Percentiles rank a stretch among this genome's conserved stretches.
phyloP scores from a whole-genome alignment of 2,329 filamentous ascomycete species.

The Pyrenophora graminea region DNA sequence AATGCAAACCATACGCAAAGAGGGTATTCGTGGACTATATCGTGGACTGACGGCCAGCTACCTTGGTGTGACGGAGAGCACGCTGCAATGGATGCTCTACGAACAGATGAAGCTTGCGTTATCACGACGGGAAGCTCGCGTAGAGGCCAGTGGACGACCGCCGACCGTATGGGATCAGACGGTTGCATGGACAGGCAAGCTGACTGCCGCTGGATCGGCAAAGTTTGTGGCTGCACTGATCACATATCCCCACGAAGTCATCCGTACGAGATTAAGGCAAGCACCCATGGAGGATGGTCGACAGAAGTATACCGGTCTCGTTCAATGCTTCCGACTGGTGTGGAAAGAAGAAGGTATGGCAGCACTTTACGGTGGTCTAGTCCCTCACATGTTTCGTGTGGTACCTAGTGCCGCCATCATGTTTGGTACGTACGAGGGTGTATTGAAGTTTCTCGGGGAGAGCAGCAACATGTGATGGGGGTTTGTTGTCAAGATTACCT shows the following conservation, averaged over 20 bases:
- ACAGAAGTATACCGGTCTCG: slow-evolving; percentile 84
- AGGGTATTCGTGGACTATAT: slow-evolving; percentile 83
- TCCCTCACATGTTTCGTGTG: slow-evolving; percentile 86
- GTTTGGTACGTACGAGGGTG: slow-evolving; percentile 80
- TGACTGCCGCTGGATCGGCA: slow-evolving; percentile 77
- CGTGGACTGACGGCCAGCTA: slow-evolving; percentile 91
- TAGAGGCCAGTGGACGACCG: slow-evolving; percentile 61
- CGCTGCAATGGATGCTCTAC: slow-evolving; percentile 91
- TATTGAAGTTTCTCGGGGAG: slow-evolving; percentile 54
- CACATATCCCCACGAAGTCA: slow-evolving; percentile 92
- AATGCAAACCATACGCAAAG: slow-evolving; percentile 76
- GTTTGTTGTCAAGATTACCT: no score
- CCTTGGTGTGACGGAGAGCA: slow-evolving; percentile 85
- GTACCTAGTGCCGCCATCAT: slow-evolving; percentile 94
- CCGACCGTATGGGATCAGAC: slow-evolving; percentile 74
- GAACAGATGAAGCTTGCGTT: slow-evolving; percentile 86
- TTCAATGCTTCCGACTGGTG: slow-evolving; percentile 86
- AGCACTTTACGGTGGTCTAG: slow-evolving; percentile 86
- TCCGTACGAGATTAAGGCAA: slow-evolving; percentile 81
- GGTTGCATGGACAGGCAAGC: slow-evolving; percentile 77
- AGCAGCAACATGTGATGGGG: slow-evolving; percentile 44
- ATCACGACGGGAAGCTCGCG: slow-evolving; percentile 63
- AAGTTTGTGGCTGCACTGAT: slow-evolving; percentile 83
- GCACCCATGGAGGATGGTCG: slow-evolving; percentile 73
- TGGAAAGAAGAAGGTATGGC: slow-evolving; percentile 87